phyloP scores from a whole-genome alignment of 1,284 basidiomycete genomes.

The Bondarzewia mesenterica region DNA sequence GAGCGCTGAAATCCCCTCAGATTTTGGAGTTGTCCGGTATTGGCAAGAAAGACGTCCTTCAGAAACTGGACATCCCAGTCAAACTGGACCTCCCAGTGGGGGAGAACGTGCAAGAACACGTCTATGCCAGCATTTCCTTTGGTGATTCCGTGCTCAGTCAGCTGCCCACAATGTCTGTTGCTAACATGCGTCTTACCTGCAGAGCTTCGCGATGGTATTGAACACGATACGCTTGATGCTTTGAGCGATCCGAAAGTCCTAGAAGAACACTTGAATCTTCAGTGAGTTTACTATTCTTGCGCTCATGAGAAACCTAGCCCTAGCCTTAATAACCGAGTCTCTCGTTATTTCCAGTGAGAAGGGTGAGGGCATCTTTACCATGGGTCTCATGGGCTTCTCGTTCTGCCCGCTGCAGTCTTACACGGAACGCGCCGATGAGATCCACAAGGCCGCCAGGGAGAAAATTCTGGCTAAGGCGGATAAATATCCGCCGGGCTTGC shows the following conservation, averaged over 20 bases:
- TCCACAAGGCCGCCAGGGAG: conserved; percentile 19
- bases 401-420: conserved; percentile 19
- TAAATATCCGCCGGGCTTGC: conserved; percentile 20
- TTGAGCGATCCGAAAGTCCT: neutral
- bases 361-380: conserved; percentile 21
- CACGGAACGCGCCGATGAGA: conserved; percentile 15
- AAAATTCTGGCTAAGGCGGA: conserved; percentile 17
- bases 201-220: neutral
- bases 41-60: neutral
- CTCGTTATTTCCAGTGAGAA: conserved; percentile 13
- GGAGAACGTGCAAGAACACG: conserved; percentile 1
- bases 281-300: too few species aligned
- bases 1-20: neutral
- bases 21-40: conserved; percentile 3
- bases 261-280: neutral
- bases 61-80: neutral
- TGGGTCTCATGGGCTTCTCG: conserved; percentile 19
- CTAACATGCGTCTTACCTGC: too few species aligned
- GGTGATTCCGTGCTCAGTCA: too few species aligned
- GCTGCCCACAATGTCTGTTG: too few species aligned
- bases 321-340: too few species aligned
- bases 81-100: neutral
- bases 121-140: neutral
- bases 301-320: too few species aligned
- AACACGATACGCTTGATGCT: neutral